Evolutionary conservation across 441 rosid species (phyloP), one percentile per base, ranked within the genome.

Genomic region (Corymbia citriodora): DNA sequence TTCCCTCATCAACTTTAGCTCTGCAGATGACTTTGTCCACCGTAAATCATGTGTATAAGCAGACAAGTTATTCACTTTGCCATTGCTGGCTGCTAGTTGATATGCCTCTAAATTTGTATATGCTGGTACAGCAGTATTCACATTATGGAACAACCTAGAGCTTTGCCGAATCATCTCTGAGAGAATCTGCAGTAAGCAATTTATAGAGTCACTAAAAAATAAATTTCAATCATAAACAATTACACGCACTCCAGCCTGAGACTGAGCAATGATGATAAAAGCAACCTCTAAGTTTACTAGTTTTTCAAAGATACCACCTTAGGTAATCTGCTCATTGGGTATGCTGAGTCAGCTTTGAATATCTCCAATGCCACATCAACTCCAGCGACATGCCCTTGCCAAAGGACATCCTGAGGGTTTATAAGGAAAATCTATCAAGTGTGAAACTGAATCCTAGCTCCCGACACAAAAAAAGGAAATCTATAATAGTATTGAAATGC

Each of bases 381-480:
- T 91, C 99, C 99, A 2, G 99, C 99, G 82, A 94, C 94, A 93
- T 93, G 96, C 86, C 99, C 99, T 94, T 97, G 95, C 99, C 99
- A 97, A 89, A 93, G 93, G 88, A 97, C 93, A 90, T 97, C 99
- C 99, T 98, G 93, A 90, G 92, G 27, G 88, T 55, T 87, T 87
- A 91, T 65, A 45, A 91, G 10, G 52, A 88, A 74, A 88, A 23
- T 36, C 87, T 72, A 33, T 68, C 82, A 33, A 52, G 81, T 85
- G 12, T 79, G 85, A 79, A 79, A 79, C n/a, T 79, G 52, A 45
- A 79, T 45, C 85, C 6, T 23, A 79, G 49, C 45, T 10, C 85
- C 85, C 52, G 8, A 79, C 52, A 79, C n/a, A 45, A 23, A 79
- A 45, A 13, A 74, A 12, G 85, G 52, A 79, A 45, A 79, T 79